Conservation (phyloP, 768 basidiomycete genomes). For the Leccinum olivaceopallidum region DNA sequence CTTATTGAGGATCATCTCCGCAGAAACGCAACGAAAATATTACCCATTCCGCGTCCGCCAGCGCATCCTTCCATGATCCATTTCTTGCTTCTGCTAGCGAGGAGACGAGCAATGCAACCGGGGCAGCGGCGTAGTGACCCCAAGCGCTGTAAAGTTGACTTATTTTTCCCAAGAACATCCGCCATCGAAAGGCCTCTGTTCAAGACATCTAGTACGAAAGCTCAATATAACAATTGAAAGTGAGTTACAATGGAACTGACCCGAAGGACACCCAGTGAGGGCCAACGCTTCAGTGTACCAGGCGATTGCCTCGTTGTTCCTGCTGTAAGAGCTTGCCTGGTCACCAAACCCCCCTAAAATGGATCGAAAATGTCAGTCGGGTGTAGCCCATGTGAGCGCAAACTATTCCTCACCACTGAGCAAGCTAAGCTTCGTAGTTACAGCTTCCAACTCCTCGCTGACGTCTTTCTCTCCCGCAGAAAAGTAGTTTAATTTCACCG, state of each 20-base stretch:
- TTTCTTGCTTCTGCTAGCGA: conserved; percentile 7
- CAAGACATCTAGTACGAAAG: not conserved
- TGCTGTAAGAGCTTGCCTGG: not conserved
- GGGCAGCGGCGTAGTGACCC: not conserved
- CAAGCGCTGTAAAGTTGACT: not conserved
- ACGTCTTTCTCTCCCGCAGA: not conserved
- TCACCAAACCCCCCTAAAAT: conserved; percentile 17
- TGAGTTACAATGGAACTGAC: not conserved
- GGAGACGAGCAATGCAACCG: conserved; percentile 5
- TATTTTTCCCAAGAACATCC: not conserved
- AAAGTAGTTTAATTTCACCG: not conserved
- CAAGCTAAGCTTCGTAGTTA: conserved; percentile 9
- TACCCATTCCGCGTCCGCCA: conserved; percentile 11
- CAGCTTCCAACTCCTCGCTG: conserved; percentile 9
- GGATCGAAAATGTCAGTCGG: not conserved
- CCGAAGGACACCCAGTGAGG: conserved; percentile 2
- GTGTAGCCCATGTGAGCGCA: not conserved
- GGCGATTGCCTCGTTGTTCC: conserved; percentile 4
- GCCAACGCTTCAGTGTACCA: conserved; percentile 17
- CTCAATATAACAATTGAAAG: not conserved
- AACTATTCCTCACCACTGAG: conserved; percentile 16
- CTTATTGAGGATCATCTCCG: not conserved
- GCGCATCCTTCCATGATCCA: not conserved
- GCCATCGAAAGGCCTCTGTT: not conserved
- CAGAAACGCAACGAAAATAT: not conserved